These are phyloP conservation scores for Fonsecaea monophora DNA, from an alignment of 2,329 filamentous ascomycete species.

Conservation along the genomic window DNA sequence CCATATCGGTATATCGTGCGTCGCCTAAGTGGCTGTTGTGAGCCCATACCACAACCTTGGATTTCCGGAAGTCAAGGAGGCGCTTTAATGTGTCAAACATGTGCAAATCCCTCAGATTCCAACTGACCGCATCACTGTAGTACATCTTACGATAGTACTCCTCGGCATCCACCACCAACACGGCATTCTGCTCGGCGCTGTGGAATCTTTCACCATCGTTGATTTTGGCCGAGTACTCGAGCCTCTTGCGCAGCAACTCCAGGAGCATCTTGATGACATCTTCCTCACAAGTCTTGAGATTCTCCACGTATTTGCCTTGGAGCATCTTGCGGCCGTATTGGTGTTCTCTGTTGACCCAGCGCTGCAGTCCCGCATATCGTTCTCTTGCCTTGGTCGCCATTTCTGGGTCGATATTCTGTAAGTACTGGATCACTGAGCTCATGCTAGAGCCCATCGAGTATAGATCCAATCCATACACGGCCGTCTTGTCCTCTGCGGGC, in stretches of 20 bases:
- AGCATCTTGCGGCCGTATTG: constrained; percentile 55
- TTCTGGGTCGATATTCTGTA: constrained; percentile 54
- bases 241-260: constrained; percentile 52
- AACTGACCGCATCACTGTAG: constrained; percentile 56
- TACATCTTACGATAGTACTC: constrained; percentile 62
- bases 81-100: constrained; percentile 59
- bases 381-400: constrained; percentile 53
- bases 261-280: constrained; percentile 55
- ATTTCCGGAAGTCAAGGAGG: constrained; percentile 51
- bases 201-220: constrained; percentile 57
- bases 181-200: constrained; percentile 59
- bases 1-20: constrained; percentile 60
- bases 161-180: constrained; percentile 58
- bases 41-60: constrained; percentile 61
- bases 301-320: constrained; percentile 36
- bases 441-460: constrained; percentile 59
- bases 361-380: constrained; percentile 56
- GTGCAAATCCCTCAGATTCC: constrained; percentile 61
- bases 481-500: constrained; percentile 44
- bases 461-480: constrained; percentile 61
- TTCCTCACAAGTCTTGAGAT: constrained; percentile 54
- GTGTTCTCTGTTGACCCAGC: constrained; percentile 59
- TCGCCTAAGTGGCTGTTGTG: constrained; percentile 63
- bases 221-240: constrained; percentile 48
- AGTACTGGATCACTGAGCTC: constrained; percentile 56